These are phyloP conservation scores for Colletotrichum scovillei DNA, from an alignment of 2,329 filamentous ascomycete genomes.

Conservation along the genomic window DNA sequence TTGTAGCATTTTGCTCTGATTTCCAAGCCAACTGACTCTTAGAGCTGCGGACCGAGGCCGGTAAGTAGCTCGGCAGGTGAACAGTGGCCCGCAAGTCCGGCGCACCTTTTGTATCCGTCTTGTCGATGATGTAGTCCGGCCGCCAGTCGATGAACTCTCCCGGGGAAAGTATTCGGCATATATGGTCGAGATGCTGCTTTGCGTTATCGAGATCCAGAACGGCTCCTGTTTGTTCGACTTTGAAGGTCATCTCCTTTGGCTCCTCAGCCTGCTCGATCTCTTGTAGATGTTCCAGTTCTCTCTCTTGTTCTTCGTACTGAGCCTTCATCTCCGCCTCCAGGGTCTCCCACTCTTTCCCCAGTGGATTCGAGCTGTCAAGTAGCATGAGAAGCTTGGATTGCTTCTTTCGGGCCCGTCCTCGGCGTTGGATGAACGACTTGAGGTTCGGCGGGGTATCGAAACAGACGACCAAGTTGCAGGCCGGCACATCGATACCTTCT, in stretches of 20 bases:
- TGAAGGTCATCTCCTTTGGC: conserved; percentile 44
- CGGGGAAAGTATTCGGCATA: conserved; percentile 73
- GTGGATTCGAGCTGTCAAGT: conserved; percentile 43
- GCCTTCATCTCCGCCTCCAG: conserved; percentile 80
- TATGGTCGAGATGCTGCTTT: conserved; percentile 82
- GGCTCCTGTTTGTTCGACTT: conserved; percentile 63
- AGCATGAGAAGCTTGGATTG: conserved; percentile 64
- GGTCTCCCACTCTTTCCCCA: conserved; percentile 65
- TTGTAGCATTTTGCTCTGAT: conserved; percentile 77
- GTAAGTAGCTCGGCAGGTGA: conserved; percentile 76
- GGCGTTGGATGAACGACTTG: conserved; percentile 70
- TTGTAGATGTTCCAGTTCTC: conserved; percentile 58
- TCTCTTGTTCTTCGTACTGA: conserved; percentile 73
- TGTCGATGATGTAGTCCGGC: conserved; percentile 74
- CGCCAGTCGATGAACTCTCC: conserved; percentile 70
- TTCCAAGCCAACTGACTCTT: conserved; percentile 69
- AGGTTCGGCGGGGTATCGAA: conserved; percentile 62
- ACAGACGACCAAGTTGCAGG: conserved; percentile 71
- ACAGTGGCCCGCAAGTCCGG: conserved; percentile 68
- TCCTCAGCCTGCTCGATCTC: conserved; percentile 57
- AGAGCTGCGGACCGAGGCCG: conserved; percentile 67
- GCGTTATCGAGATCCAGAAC: conserved; percentile 79
- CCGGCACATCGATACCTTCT: conserved; percentile 75
- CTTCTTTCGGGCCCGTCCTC: conserved; percentile 63
- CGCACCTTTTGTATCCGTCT: conserved; percentile 43